Percentiles rank a stretch among this genome's conserved stretches.
phyloP scores from a whole-genome alignment of 495 filamentous ascomycete species.

The Podospora australis region DNA sequence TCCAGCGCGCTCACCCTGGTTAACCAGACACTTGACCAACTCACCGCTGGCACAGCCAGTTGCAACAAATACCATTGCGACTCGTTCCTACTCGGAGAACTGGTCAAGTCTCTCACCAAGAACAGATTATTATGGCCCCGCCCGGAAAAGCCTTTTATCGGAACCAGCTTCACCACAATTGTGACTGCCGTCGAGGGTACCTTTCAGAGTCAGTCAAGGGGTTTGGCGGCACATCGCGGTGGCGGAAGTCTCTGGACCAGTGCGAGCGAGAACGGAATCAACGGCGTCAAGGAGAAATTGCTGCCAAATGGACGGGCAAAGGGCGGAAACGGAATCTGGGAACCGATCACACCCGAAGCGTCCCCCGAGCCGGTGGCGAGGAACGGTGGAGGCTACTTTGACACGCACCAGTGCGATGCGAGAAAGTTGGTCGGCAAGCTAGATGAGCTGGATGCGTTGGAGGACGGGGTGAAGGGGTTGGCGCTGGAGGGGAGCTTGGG shows the following conservation, averaged over 20 bases:
- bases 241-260: neutral
- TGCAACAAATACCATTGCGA: slow-evolving; percentile 19
- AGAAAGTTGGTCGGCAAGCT: slow-evolving; percentile 11
- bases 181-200: slow-evolving; percentile 7
- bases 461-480: slow-evolving; percentile 17
- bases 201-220: slow-evolving; percentile 1
- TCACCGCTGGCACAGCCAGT: slow-evolving; percentile 4
- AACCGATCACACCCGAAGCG: slow-evolving; percentile 18
- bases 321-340: neutral
- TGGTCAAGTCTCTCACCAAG: slow-evolving; percentile 21
- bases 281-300: neutral
- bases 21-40: slow-evolving; percentile 12
- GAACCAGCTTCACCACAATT: slow-evolving; percentile 15
- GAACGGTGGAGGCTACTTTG: slow-evolving; percentile 1
- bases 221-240: neutral
- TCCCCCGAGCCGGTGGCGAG: slow-evolving; percentile 18
- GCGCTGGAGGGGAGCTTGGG: slow-evolving; percentile 21
- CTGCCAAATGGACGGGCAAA: slow-evolving; percentile 9
- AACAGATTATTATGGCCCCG: slow-evolving; percentile 16
- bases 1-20: slow-evolving; percentile 11
- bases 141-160: slow-evolving; percentile 16
- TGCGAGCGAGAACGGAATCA: neutral
- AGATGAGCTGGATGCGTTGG: slow-evolving; percentile 14
- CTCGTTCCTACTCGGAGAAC: slow-evolving; percentile 24
- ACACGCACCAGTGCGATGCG: slow-evolving; percentile 15